phyloP scores from a whole-genome alignment of 176 grass and related monocot species.

The Alloteropsis semialata region DNA sequence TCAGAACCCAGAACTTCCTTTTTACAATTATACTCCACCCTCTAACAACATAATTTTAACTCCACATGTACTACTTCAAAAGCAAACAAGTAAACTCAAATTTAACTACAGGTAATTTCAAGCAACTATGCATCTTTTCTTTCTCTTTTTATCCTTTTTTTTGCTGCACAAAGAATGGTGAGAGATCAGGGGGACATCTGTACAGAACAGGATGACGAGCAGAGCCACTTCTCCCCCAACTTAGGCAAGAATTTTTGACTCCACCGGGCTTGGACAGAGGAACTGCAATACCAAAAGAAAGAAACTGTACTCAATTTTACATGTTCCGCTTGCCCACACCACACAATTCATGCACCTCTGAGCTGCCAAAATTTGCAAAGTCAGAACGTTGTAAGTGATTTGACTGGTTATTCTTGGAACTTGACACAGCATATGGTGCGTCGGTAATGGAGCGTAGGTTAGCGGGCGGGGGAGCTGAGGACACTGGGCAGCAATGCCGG shows the following conservation, averaged over 20 bases:
- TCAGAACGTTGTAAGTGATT: constrained; percentile 60
- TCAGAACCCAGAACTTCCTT: neutral
- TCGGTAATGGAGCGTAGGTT: neutral
- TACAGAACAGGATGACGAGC: constrained; percentile 51
- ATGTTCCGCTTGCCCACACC: constrained; percentile 31
- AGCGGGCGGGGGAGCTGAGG: neutral
- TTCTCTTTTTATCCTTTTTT: neutral
- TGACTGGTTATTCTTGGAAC: constrained; percentile 41
- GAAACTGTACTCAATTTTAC: constrained; percentile 20
- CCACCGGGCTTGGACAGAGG: neutral
- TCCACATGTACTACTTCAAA: neutral
- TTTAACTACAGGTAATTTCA: neutral
- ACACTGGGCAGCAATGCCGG: constrained; percentile 48
- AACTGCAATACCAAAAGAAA: constrained; percentile 11
- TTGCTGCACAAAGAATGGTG: constrained; percentile 28
- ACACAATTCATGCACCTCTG: constrained; percentile 44
- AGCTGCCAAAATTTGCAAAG: constrained; percentile 36
- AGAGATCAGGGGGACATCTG: constrained; percentile 43
- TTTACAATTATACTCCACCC: constrained; percentile 9
- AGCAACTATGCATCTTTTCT: constrained; percentile 11
- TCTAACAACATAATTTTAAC: constrained; percentile 5
- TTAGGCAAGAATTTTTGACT: constrained; percentile 24
- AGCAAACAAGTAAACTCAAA: neutral
- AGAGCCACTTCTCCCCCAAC: constrained; percentile 6
- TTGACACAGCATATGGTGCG: neutral